Evolutionary conservation across 192 early-diverging fungal genomes (phyloP).

Genomic region (Linnemannia hyalina): DNA sequence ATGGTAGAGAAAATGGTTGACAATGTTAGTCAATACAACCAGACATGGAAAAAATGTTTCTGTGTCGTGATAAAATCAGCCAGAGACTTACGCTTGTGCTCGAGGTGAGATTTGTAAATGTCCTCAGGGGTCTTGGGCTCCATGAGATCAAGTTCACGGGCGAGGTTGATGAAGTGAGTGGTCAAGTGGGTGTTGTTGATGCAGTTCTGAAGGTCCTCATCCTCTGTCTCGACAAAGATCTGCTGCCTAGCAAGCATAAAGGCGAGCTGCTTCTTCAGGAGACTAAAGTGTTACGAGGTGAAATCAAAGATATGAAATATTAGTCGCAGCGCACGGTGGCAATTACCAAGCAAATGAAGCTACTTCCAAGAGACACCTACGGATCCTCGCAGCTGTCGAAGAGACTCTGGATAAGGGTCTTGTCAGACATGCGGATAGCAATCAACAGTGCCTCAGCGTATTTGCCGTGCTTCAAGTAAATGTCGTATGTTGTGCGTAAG

Average conservation of each 20-base stretch:
- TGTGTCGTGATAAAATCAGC: not conserved
- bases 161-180: constrained; percentile 90
- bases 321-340: not conserved
- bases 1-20: not conserved
- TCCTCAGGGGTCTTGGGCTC: constrained; percentile 98
- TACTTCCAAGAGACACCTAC: constrained; percentile 56
- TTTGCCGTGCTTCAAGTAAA: constrained; percentile 88
- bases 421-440: constrained; percentile 87
- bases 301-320: constrained; percentile 8
- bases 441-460: constrained; percentile 88
- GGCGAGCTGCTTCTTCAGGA: constrained; percentile 95
- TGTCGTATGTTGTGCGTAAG: constrained; percentile 87
- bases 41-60: not conserved
- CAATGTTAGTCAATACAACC: constrained; percentile 6
- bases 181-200: constrained; percentile 91
- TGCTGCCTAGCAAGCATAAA: constrained; percentile 94
- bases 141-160: constrained; percentile 92
- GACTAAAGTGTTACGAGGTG: constrained; percentile 38
- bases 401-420: constrained; percentile 90
- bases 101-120: constrained; percentile 97
- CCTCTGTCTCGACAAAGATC: constrained; percentile 82
- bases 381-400: constrained; percentile 81
- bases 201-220: constrained; percentile 89
- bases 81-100: constrained; percentile 78
- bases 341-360: not conserved